phyloP scores from a whole-genome alignment of 1,139 yeast genomes.

The Kodamaea suecica region DNA sequence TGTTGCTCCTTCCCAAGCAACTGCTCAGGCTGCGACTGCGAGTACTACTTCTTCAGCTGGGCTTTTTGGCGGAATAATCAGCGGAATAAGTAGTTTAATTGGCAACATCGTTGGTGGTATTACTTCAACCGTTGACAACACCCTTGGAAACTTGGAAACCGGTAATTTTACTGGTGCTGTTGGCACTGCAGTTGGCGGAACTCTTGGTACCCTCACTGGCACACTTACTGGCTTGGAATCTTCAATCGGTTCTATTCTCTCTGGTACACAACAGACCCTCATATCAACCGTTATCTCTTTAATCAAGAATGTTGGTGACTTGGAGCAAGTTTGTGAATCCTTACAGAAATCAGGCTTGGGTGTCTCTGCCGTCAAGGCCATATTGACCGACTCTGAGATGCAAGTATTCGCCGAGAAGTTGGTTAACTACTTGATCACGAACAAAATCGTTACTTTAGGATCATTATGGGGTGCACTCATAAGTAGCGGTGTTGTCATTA shows the following conservation, averaged over 20 bases:
- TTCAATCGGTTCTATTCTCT: slow-evolving; percentile 5
- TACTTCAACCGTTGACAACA: slow-evolving; percentile 7
- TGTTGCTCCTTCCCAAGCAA: neutral
- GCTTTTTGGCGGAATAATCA: slow-evolving; percentile 13
- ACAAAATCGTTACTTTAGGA: slow-evolving; percentile 19
- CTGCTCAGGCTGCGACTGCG: slow-evolving; percentile 1
- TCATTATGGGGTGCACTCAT: slow-evolving; percentile 13
- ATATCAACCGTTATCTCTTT: slow-evolving; percentile 13
- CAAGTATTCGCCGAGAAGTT: slow-evolving; percentile 21
- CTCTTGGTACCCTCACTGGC: slow-evolving; percentile 13
- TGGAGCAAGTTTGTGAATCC: slow-evolving; percentile 23
- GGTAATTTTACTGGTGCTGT: slow-evolving; percentile 9
- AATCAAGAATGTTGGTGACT: slow-evolving; percentile 17
- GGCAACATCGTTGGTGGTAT: slow-evolving; percentile 9
- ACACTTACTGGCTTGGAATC: slow-evolving; percentile 4
- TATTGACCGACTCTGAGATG: slow-evolving; percentile 21
- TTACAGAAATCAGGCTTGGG: slow-evolving; percentile 31
- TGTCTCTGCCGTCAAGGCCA: slow-evolving; percentile 22
- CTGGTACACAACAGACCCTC: slow-evolving; percentile 8
- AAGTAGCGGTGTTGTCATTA: slow-evolving; percentile 13
- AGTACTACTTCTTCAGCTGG: slow-evolving; percentile 7
- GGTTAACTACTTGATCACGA: slow-evolving; percentile 17
- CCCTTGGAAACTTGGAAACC: slow-evolving; percentile 5
- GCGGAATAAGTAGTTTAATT: slow-evolving; percentile 7
- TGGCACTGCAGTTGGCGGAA: slow-evolving; percentile 11